Evolutionary conservation across 345 rosid species (phyloP).

Genomic region (Populus pruinosa): DNA sequence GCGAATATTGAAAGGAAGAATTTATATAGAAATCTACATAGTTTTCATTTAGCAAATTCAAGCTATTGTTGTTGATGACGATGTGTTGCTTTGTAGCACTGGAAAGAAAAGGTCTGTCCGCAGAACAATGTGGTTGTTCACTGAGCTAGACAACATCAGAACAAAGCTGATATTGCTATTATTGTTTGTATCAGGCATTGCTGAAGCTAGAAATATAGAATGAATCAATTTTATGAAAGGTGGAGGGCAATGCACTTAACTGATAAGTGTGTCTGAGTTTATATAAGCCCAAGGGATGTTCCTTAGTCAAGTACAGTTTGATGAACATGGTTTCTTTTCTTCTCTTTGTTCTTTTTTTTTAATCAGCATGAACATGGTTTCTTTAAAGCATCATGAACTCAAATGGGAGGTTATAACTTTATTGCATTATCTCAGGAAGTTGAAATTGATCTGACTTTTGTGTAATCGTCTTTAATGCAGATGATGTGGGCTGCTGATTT

Average conservation of each 20-base stretch:
- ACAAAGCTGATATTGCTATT: not conserved
- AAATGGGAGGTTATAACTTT: not conserved
- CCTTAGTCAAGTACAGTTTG: not conserved
- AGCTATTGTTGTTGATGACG: too few relatives aligned
- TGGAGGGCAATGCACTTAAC: not conserved
- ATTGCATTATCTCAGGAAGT: not conserved
- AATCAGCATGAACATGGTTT: not conserved
- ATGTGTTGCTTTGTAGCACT: not conserved
- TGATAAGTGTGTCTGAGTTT: not conserved
- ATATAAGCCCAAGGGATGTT: not conserved
- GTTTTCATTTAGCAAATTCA: too few relatives aligned
- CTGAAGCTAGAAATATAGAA: not conserved
- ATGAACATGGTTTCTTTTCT: not conserved
- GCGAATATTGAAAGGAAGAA: too few relatives aligned
- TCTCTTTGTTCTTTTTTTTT: not conserved
- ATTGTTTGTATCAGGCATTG: not conserved
- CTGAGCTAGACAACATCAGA: not conserved
- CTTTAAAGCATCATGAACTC: not conserved
- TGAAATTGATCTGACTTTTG: conserved; percentile 1
- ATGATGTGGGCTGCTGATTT: conserved; percentile 99
- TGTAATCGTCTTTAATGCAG: conserved; percentile 38
- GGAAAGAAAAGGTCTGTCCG: not conserved
- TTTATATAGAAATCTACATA: too few relatives aligned
- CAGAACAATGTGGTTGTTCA: not conserved
- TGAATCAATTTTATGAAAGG: not conserved